Evolutionary conservation across 2,329 filamentous ascomycete species (phyloP), one percentile per base, ranked within the genome.

Genomic region (Mycosphaerella sp.): DNA sequence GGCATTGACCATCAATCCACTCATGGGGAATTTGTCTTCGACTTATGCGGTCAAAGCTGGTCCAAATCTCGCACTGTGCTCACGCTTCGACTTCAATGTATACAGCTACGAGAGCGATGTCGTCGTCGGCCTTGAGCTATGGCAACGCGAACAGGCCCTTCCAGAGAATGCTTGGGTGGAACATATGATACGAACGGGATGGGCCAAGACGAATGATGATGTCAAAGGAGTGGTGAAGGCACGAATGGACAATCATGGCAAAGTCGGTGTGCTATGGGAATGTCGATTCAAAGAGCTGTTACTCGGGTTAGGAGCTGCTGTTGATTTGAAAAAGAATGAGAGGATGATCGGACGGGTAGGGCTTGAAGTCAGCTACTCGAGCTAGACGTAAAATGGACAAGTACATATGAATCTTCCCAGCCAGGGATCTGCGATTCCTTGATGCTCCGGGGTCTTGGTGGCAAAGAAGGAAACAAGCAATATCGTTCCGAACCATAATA

Each of bases 41-140:
- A 95, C 84, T 12, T 98, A 98, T 69, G 88, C 93, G 0, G 88
- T 97, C 45, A 86, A 89, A 66, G 92, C 92, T 1, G 89, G 89
- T 2, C 81, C 81, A 34, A 83, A 89, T 64, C 82, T 95, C 62
- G 87, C 89, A 9, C 80, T 98, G 47, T 93, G 90, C 59, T 95
- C 90, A 21, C 84, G 87, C 47, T 92, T 97, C 73, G 90, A 95
- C 67, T 98, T 98, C 73, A 98, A 98, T 66, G 87, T 96, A 47
- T 97, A 96, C 73, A 95, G 89, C 69, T 98, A 96, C 75, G 93
- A 98, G 75, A 95, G 89, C 67, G 87, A 93, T 55, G 86, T 95
- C 77, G 85, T 90, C 26, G 80, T 97, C 23, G 93, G 93, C 11
- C 88, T 89, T 74, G 93, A 98, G 74, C 76, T 97, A 42, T 98